These are phyloP conservation scores for Ilyonectria destructans DNA, from an alignment of 2,329 filamentous ascomycete species.

Conservation along the genomic window DNA sequence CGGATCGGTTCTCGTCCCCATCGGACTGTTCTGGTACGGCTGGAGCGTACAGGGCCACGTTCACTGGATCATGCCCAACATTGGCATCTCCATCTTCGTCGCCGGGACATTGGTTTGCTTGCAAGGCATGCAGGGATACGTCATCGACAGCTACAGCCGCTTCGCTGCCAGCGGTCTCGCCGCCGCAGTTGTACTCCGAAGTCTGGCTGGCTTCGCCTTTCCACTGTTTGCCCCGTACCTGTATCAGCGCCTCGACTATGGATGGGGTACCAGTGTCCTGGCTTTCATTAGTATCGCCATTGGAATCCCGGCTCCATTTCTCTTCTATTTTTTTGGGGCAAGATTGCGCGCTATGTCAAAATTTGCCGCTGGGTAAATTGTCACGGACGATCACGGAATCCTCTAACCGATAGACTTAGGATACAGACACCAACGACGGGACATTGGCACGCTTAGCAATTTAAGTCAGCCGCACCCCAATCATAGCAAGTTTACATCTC, in stretches of 20 bases:
- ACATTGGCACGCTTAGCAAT: too few relatives aligned
- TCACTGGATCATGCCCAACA: constrained; percentile 76
- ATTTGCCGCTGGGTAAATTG: constrained; percentile 12
- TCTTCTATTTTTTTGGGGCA: constrained; percentile 71
- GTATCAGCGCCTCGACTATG: constrained; percentile 72
- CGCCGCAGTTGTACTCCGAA: constrained; percentile 77
- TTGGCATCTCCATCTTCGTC: constrained; percentile 74
- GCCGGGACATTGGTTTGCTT: constrained; percentile 79
- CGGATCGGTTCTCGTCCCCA: constrained; percentile 65
- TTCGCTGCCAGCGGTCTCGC: constrained; percentile 78
- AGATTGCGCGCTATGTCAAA: constrained; percentile 17
- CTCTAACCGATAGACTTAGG: too few relatives aligned
- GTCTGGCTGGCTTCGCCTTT: constrained; percentile 75
- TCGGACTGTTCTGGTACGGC: constrained; percentile 79
- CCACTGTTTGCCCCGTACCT: constrained; percentile 74
- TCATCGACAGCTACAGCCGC: constrained; percentile 77
- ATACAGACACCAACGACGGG: too few relatives aligned
- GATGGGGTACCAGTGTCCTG: constrained; percentile 74
- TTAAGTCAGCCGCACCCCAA: too few relatives aligned
- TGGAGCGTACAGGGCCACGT: constrained; percentile 70
- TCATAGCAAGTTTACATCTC: too few relatives aligned
- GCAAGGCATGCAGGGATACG: constrained; percentile 78
- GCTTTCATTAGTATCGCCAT: constrained; percentile 64
- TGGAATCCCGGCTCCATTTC: constrained; percentile 68
- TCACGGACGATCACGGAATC: too few relatives aligned